Percentiles rank a stretch among this genome's conserved stretches.
phyloP scores from a whole-genome alignment of 1,284 basidiomycete species.

The Rhodotorula sp. region DNA sequence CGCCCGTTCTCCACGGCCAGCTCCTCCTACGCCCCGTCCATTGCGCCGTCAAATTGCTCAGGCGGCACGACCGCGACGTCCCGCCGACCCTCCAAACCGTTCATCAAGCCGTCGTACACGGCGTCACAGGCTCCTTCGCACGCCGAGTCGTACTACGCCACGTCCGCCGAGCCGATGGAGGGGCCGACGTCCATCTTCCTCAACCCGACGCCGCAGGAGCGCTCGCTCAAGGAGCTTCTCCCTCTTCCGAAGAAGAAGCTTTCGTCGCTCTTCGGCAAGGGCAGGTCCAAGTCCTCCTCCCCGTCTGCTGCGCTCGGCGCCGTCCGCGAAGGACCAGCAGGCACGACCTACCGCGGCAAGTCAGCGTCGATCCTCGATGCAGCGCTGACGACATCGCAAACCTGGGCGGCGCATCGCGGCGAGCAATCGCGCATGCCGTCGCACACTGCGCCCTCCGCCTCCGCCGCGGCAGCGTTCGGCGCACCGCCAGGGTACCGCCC shows the following conservation, averaged over 20 bases:
- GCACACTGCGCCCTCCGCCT: not conserved
- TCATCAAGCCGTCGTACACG: slow-evolving; percentile 11
- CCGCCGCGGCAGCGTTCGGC: not conserved
- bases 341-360: not conserved
- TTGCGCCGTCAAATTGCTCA: slow-evolving; percentile 5
- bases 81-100: not conserved
- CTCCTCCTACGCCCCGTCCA: slow-evolving; percentile 1
- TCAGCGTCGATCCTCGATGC: slow-evolving; percentile 28
- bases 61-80: not conserved
- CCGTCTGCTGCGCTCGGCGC: not conserved
- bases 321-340: not conserved
- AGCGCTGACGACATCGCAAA: slow-evolving; percentile 25
- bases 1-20: not conserved
- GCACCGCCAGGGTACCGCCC: slow-evolving; percentile 6
- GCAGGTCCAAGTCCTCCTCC: not conserved
- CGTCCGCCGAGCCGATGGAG: not conserved
- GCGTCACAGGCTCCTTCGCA: not conserved
- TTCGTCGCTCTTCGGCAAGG: slow-evolving; percentile 2
- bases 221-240: slow-evolving; percentile 20
- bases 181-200: slow-evolving; percentile 34
- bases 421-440: slow-evolving; percentile 4
- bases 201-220: slow-evolving; percentile 14
- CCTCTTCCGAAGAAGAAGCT: slow-evolving; percentile 18
- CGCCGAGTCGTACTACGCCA: not conserved
- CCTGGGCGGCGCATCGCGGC: slow-evolving; percentile 24